Evolutionary conservation across 1,284 basidiomycete genomes (phyloP), one percentile per base, ranked within the genome.

Genomic region (Apiotrichum brassicae): DNA sequence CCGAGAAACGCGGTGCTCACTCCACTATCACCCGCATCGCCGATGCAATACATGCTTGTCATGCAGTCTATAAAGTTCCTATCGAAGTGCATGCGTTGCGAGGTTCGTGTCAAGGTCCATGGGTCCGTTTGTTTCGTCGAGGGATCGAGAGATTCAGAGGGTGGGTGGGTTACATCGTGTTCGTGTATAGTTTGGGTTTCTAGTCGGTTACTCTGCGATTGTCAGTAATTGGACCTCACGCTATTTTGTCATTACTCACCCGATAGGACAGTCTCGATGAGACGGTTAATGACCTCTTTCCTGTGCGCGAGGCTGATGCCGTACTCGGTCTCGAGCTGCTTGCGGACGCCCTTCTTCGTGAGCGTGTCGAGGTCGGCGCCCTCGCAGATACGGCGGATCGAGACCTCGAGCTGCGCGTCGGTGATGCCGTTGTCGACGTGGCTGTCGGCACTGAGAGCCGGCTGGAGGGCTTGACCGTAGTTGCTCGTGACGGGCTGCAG

Each of bases 321-420:
- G 64, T 84, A 92, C 57, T 80, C 79, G 51, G 82, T 81, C 72
- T 93, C 87, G 43, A 97, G 75, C 63, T 83, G 82, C 52, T 82
- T 78, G 42, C 92, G 80, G 48, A 97, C 84, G 59, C 85, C 85
- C 59, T 90, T 83, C 77, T 95, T 95, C 43, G 91, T 94, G 49
- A 94, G 79, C 19, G 82, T 82, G 64, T 90, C 89, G 47, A 95
- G 76, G 72, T 95, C 89, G 0, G 88, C 88, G 20, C 76, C 75
- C 18, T 78, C 78, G 49, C 94, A 76, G 35, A 93, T 79, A 26
- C 82, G 78, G 50, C 84, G 77, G 4, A 93, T 84, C 4, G 81
- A 81, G 9, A 73, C 74, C 54, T 90, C 86, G 14, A 94, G 76
- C 44, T 89, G 86, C 4, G 72, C 72, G 57, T 90, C 85, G 2